Evolutionary conservation across 495 filamentous ascomycete genomes (phyloP), one percentile per base, ranked within the genome.

Genomic region (Aspergillus nidulans): DNA sequence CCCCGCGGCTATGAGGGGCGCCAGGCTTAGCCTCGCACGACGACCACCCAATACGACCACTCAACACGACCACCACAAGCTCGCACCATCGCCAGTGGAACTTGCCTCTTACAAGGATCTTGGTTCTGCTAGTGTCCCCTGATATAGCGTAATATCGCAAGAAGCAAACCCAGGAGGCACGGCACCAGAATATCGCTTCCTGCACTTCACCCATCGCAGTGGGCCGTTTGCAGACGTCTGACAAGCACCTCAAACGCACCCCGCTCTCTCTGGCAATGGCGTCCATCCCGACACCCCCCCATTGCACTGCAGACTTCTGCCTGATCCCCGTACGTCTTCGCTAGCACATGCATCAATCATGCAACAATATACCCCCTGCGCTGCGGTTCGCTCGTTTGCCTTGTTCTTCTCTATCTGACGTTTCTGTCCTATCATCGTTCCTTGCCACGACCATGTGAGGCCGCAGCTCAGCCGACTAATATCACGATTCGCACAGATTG

Each of bases 221-320:
- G 39, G 39, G 19, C 39, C 39, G 15, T 41, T 19, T 41, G 39
- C 39, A 41, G n/a, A 41, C 39, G 26, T 28, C 30, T 34, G 30
- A 34, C 40, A 21, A 43, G 16, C 19, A 21, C 21, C 40, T 23
- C 40, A 21, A 39, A 49, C 39, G 51, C 26, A 52, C 39, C 45
- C 21, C 45, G 28, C 40, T n/a, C 44, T 49, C 47, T 26, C 26
- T 53, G 40, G 51, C 24, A 55, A 58, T 62, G 56, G 50, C 55
- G 38, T 32, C 57, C 51, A 58, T 88, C 48, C 71, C 77, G 7
- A 91, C 89, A 0, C 89, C 89, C 3, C 67, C 75, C 13, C 65
- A 70, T 50, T 92, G 89, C 70, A 79, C 84, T 25, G 90, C 83
- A 3, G 90, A 95, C 64, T 92, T 94, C 63, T 94, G 90, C 67